phyloP scores from a whole-genome alignment of 2,329 filamentous ascomycete species.

The Pestalotiopsis sp. region DNA sequence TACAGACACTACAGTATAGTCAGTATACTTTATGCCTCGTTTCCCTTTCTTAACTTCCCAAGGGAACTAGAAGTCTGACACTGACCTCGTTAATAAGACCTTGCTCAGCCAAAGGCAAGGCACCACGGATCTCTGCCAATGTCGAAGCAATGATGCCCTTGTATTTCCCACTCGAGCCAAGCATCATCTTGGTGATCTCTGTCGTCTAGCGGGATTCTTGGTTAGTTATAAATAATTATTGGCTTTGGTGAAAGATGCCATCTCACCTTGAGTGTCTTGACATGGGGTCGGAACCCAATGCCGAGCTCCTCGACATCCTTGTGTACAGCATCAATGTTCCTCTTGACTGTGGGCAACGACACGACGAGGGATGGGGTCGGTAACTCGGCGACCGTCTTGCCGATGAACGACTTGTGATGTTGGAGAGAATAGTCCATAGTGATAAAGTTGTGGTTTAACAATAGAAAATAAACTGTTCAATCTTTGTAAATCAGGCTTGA shows the following conservation, averaged over 20 bases:
- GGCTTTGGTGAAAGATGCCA: not conserved
- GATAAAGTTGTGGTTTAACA: not conserved
- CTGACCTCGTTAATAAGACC: not conserved
- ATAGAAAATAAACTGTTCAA: no score
- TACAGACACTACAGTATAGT: not conserved
- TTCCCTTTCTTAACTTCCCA: not conserved
- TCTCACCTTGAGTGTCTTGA: slow-evolving; percentile 11
- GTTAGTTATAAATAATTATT: not conserved
- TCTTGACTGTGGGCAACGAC: not conserved
- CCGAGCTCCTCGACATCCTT: slow-evolving; percentile 9
- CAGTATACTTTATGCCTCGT: not conserved
- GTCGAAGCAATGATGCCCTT: not conserved
- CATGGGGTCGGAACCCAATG: slow-evolving; percentile 6
- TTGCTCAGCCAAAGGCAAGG: not conserved
- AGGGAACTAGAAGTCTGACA: not conserved
- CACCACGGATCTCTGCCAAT: slow-evolving; percentile 8
- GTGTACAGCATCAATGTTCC: slow-evolving; percentile 2
- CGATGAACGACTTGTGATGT: slow-evolving; percentile 8
- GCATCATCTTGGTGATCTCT: slow-evolving; percentile 9
- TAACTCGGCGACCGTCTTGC: not conserved
- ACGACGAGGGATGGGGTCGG: slow-evolving; percentile 2
- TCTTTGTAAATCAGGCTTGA: no score
- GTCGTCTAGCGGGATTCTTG: not conserved
- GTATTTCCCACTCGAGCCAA: not conserved
- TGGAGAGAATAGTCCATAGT: slow-evolving; percentile 3